These are phyloP conservation scores for Megacollybia platyphylla DNA, from an alignment of 1,284 basidiomycete genomes.

Conservation along the genomic window DNA sequence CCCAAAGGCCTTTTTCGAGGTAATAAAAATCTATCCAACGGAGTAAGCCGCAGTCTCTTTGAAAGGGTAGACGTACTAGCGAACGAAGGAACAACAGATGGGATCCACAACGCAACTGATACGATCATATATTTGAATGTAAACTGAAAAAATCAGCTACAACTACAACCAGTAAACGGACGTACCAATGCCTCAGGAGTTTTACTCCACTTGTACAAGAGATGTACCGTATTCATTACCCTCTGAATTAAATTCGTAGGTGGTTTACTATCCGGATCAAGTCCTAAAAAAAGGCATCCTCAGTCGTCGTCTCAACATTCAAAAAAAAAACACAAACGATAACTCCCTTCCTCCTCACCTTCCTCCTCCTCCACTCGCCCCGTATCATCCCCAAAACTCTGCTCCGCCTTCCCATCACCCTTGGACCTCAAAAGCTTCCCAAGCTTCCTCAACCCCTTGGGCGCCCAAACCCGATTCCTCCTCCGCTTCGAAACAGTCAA, in stretches of 20 bases:
- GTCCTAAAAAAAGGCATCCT: conserved; percentile 14
- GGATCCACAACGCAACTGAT: background rate
- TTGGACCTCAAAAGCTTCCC: conserved; percentile 18
- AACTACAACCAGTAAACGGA: conserved; percentile 1
- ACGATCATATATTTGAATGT: background rate
- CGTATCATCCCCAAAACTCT: conserved; percentile 23
- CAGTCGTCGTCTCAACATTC: background rate
- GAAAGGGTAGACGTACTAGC: too few species aligned
- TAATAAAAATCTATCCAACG: conserved; percentile 25
- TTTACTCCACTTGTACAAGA: conserved; percentile 25
- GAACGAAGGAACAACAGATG: background rate
- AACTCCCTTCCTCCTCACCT: conserved; percentile 14
- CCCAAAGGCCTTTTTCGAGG: conserved; percentile 34
- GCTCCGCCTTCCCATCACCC: conserved; percentile 13
- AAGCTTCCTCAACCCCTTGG: conserved; percentile 30
- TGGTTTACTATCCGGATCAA: conserved; percentile 34
- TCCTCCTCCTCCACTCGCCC: conserved; percentile 12
- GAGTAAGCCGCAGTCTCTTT: background rate
- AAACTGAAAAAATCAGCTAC: background rate
- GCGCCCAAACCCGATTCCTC: conserved; percentile 34
- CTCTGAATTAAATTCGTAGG: conserved; percentile 29
- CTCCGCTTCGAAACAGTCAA: conserved; percentile 23
- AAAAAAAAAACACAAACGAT: conserved; percentile 19
- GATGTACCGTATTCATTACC: conserved; percentile 20
- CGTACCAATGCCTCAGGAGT: conserved; percentile 31